Evolutionary conservation across 2,329 filamentous ascomycete species (phyloP).

Genomic region (Aspergillus novoparasiticus): DNA sequence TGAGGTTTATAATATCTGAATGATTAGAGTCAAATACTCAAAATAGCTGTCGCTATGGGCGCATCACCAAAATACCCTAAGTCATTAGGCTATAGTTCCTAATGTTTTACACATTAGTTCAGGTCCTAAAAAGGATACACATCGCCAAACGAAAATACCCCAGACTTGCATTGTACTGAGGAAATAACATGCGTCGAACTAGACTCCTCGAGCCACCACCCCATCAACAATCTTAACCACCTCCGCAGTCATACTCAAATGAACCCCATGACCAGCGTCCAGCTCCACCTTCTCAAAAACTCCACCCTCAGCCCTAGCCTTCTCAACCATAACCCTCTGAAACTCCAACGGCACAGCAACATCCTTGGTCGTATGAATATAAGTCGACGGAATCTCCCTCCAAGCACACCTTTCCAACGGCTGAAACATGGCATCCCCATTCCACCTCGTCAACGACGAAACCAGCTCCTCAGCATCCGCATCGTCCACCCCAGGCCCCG

Average conservation of each 20-base stretch:
- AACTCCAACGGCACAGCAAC: constrained; percentile 7
- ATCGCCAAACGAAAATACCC: too few species aligned
- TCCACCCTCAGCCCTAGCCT: background rate
- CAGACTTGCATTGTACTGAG: background rate
- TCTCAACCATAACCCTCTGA: constrained; percentile 10
- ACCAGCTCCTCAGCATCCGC: background rate
- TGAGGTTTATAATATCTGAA: background rate
- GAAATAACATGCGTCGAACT: background rate
- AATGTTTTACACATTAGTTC: too few species aligned
- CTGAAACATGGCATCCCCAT: background rate
- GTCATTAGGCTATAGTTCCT: too few species aligned
- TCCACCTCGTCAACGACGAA: background rate
- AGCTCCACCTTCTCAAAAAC: constrained; percentile 4
- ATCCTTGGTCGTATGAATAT: constrained; percentile 7
- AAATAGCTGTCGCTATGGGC: background rate
- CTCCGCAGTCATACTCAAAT: constrained; percentile 5
- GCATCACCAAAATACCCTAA: too few species aligned
- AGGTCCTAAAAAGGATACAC: too few species aligned
- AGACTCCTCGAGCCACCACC: background rate
- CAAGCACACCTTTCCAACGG: background rate
- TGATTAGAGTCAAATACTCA: accelerated
- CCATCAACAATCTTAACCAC: constrained; percentile 6
- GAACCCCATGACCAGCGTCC: constrained; percentile 7
- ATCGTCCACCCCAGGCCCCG: background rate
- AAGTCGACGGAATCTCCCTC: constrained; percentile 5